These are phyloP conservation scores for Calocera cornea DNA, from an alignment of 768 basidiomycete species.

Conservation along the genomic window DNA sequence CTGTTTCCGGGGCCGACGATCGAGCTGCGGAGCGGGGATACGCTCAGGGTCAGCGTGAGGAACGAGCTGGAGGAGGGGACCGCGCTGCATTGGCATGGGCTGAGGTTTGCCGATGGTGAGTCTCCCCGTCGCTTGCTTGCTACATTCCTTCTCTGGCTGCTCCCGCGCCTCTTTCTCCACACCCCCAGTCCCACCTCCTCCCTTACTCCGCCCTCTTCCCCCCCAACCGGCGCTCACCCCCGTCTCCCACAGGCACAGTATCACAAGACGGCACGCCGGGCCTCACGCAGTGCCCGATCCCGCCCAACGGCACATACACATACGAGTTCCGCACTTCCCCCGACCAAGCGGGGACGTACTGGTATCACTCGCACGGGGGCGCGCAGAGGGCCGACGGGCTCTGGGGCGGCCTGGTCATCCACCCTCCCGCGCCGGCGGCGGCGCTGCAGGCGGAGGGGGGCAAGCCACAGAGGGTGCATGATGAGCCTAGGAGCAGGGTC, in stretches of 20 bases:
- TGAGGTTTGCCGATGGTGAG: constrained; percentile 9
- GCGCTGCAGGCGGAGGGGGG: no score
- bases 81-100: constrained; percentile 13
- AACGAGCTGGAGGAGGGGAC: constrained; percentile 10
- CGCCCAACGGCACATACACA: not conserved
- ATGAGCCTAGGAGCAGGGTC: not conserved
- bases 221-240: no score
- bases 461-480: not conserved
- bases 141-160: constrained; percentile 6
- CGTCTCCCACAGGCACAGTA: constrained; percentile 7
- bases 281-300: constrained; percentile 6
- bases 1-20: constrained; percentile 14
- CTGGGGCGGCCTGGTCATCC: constrained; percentile 13
- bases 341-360: not conserved
- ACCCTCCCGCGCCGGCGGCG: constrained; percentile 1
- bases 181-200: no score
- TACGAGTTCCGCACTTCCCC: not conserved
- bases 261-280: constrained; percentile 7
- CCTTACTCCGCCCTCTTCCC: no score
- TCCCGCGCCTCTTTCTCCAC: no score
- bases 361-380: constrained; percentile 13
- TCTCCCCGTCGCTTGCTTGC: constrained; percentile 4
- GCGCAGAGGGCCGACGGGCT: constrained; percentile 14
- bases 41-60: constrained; percentile 8
- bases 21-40: constrained; percentile 14